Evolutionary conservation across 2,329 filamentous ascomycete genomes (phyloP), one percentile per base, ranked within the genome.

Genomic region (Nannizzia gypsea): DNA sequence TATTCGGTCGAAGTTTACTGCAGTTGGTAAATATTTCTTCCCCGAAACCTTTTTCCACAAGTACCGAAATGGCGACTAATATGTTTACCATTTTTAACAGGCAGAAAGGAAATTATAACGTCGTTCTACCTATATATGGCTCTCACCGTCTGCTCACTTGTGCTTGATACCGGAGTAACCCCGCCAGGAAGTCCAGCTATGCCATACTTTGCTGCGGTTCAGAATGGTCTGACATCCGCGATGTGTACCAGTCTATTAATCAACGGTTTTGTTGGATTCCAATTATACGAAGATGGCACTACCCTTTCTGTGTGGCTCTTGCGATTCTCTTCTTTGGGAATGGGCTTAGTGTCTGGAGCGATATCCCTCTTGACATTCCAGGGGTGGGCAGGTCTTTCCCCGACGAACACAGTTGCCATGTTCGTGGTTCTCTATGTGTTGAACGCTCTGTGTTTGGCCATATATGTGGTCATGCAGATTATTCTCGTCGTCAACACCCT

Each of bases 71-170:
- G n/a, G 17, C 20, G 8, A 57, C 60, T 63, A 59, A 63, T 26
- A 2, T 13, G 44, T 48, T 5, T 22, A 13, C 17, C 34, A 36
- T 31, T 17, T 58, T 54, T 59, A 17, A 50, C 60, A 85, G 83
- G 83, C 63, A 82, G 83, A 66, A 86, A 85, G 73, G 83, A 86
- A 68, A 86, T 86, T 69, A 88, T 89, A 57, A 89, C 87, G 56
- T 97, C 99, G 80, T 99, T 99, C 80, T 97, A 97, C 78, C 81
- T 95, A 64, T 99, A 95, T 78, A 88, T 96, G 81, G 79, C 92
- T 40, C 82, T 97, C 57, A 95, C 90, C 26, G 87, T 93, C 73
- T 81, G 88, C 69, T 96, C 92, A 6, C 84, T 99, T 64, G 81
- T 93, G 67, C 85, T 99, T 69, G 93, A 99, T 70, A 88, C 92